phyloP scores from a whole-genome alignment of 805 yeast species.

The Hanseniaspora valbyensis region DNA sequence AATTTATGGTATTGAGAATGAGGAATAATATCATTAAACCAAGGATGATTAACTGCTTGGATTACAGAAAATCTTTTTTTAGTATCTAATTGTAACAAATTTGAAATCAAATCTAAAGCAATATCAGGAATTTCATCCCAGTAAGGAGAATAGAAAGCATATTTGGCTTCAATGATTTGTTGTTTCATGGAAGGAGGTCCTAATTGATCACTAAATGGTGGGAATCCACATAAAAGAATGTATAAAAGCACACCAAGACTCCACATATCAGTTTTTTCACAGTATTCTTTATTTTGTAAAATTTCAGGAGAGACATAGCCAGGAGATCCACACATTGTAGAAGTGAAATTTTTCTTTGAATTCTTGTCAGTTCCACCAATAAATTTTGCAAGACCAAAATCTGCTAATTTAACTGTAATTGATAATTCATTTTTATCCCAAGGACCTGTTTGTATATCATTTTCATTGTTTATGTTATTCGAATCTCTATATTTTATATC shows the following conservation, averaged over 20 bases:
- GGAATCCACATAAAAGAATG: slow-evolving; percentile 73
- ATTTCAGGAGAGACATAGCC: slow-evolving; percentile 83
- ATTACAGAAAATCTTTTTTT: slow-evolving; percentile 67
- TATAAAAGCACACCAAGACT: slow-evolving; percentile 68
- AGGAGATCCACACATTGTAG: slow-evolving; percentile 76
- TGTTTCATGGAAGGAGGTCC: slow-evolving; percentile 72
- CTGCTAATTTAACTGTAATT: slow-evolving; percentile 65
- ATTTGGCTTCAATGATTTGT: slow-evolving; percentile 55
- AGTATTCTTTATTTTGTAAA: slow-evolving; percentile 42
- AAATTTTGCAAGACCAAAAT: slow-evolving; percentile 56
- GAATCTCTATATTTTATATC: slow-evolving; percentile 37
- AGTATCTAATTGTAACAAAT: slow-evolving; percentile 53
- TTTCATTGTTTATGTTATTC: slow-evolving; percentile 15
- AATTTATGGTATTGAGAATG: slow-evolving; percentile 23
- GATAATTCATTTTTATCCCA: slow-evolving; percentile 46
- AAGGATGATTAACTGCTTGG: slow-evolving; percentile 78
- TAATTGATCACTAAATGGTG: slow-evolving; percentile 72
- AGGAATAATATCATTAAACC: slow-evolving; percentile 40
- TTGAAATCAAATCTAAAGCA: slow-evolving; percentile 54
- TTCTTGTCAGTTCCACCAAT: slow-evolving; percentile 34
- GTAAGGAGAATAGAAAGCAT: slow-evolving; percentile 67
- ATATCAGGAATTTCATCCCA: slow-evolving; percentile 63
- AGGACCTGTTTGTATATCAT: slow-evolving; percentile 30
- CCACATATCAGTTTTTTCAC: slow-evolving; percentile 72
- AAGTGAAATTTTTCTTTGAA: slow-evolving; percentile 54